A percentile compares a stretch with the other conserved stretches of the same genome.
phyloP scores from a whole-genome alignment of 345 rosid genomes.

The Cardamine occulta region DNA sequence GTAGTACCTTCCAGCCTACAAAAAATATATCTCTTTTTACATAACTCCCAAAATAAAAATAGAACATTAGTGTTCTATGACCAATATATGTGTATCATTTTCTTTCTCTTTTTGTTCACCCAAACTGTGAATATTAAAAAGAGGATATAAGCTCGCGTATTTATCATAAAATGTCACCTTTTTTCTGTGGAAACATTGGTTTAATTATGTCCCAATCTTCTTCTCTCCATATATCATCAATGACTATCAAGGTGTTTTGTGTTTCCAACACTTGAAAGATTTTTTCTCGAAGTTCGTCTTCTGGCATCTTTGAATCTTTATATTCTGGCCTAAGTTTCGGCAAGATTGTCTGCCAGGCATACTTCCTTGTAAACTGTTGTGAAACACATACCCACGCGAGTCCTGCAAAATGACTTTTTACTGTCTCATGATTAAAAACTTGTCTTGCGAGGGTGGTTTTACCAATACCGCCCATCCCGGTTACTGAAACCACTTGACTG shows the following conservation, averaged over 20 bases:
- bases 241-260: constrained; percentile 46
- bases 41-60: no score
- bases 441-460: constrained; percentile 53
- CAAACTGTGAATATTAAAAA: no score
- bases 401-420: constrained; percentile 34
- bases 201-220: constrained; percentile 47
- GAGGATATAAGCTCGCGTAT: not conserved
- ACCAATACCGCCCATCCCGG: constrained; percentile 63
- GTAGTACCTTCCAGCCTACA: constrained; percentile 46
- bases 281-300: constrained; percentile 19
- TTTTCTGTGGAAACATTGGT: constrained; percentile 34
- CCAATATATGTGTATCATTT: no score
- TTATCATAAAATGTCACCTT: not conserved
- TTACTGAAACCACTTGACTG: constrained; percentile 35
- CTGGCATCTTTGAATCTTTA: not conserved
- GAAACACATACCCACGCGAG: constrained; percentile 49
- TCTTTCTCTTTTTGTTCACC: no score
- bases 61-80: no score
- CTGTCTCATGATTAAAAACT: constrained; percentile 11
- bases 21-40: no score
- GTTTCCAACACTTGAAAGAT: constrained; percentile 24
- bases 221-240: constrained; percentile 51
- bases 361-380: constrained; percentile 23
- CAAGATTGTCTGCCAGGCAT: constrained; percentile 45
- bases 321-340: not conserved